These are phyloP conservation scores for Phoenix dactylifera DNA, from an alignment of 176 grass and related monocot genomes.

Conservation along the genomic window DNA sequence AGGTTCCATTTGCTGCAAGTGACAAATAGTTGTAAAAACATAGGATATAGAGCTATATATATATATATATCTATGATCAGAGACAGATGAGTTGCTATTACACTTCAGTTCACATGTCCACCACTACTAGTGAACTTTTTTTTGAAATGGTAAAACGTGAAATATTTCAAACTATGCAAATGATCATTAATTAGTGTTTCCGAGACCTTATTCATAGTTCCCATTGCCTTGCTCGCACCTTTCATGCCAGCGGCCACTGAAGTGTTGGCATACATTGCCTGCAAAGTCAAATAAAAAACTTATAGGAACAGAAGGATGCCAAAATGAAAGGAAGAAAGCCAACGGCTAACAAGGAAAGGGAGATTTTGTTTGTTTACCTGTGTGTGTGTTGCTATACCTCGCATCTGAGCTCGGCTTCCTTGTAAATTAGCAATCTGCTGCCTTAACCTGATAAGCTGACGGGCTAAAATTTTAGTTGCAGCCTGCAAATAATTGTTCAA, in stretches of 20 bases:
- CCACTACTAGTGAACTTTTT: background rate
- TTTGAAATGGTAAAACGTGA: no score
- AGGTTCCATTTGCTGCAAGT: constrained; percentile 85
- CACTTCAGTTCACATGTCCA: background rate
- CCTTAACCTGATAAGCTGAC: constrained; percentile 82
- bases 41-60: background rate
- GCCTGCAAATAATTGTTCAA: constrained; percentile 33
- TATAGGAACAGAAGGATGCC: constrained; percentile 8
- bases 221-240: constrained; percentile 87
- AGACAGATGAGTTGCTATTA: no score
- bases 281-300: constrained; percentile 8
- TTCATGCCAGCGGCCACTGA: constrained; percentile 82
- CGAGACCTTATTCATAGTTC: constrained; percentile 83
- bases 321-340: constrained; percentile 16
- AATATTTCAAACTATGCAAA: no score
- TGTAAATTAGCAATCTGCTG: constrained; percentile 92
- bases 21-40: constrained; percentile 16
- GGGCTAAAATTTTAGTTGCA: constrained; percentile 79
- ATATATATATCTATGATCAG: no score
- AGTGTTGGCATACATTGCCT: constrained; percentile 93
- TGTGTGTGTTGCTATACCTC: constrained; percentile 80
- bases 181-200: background rate
- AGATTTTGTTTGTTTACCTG: constrained; percentile 39
- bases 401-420: constrained; percentile 84
- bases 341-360: constrained; percentile 1